Percentiles rank a stretch among this genome's conserved stretches.
These are phyloP conservation scores for Angomonas deanei DNA, from an alignment of 208 protist genomes.

Conservation along the genomic window DNA sequence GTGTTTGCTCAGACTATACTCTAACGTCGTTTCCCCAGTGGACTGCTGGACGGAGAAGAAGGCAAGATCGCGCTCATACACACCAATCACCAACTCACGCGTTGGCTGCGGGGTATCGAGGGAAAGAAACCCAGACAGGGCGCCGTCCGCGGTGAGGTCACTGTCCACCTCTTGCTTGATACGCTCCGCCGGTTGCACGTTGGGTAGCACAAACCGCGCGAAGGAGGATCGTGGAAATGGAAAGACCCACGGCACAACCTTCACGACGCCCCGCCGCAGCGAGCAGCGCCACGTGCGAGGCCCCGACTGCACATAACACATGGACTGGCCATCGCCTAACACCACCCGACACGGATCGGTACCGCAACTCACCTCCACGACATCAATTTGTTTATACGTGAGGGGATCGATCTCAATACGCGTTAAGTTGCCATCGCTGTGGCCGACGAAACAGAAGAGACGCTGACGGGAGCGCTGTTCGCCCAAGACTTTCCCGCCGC, in stretches of 20 bases:
- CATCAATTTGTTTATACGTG: constrained; percentile 51
- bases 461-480: neutral
- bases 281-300: constrained; percentile 67
- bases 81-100: constrained; percentile 55
- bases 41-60: constrained; percentile 51
- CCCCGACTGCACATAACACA: constrained; percentile 71
- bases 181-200: neutral
- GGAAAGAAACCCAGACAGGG: neutral
- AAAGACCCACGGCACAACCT: constrained; percentile 73
- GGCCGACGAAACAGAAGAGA: constrained; percentile 71
- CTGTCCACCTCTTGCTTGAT: constrained; percentile 2
- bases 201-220: constrained; percentile 46
- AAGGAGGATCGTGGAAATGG: constrained; percentile 46
- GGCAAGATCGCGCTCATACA: constrained; percentile 50
- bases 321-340: constrained; percentile 50
- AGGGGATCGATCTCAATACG: constrained; percentile 53
- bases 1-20: constrained; percentile 69
- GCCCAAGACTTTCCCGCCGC: constrained; percentile 2
- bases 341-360: constrained; percentile 56
- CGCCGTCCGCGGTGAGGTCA: constrained; percentile 13
- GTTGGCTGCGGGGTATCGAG: neutral
- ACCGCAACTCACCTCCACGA: constrained; percentile 45
- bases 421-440: constrained; percentile 65
- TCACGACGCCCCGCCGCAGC: constrained; percentile 40
- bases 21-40: constrained; percentile 24